Evolutionary conservation across 352 stramenopile genomes (phyloP), one percentile per base, ranked within the genome.

Genomic region (Phytophthora melonis): DNA sequence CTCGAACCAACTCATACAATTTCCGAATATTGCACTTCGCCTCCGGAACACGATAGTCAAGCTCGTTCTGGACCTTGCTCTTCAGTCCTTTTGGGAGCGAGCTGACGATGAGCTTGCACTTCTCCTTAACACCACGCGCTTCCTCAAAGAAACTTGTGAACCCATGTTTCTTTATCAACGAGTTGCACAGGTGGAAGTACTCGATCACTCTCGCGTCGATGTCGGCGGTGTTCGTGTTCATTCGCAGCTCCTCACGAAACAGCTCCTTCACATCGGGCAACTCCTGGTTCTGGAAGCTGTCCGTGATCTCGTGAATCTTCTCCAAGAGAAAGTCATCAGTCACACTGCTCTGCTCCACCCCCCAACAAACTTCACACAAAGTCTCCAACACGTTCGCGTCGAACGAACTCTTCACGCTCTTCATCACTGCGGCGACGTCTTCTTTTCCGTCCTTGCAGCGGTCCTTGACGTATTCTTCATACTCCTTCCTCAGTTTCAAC

Each of bases 401-500:
- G 36, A 75, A 63, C n/a, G 32, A 66, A 3, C 43, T 74, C 18
- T 74, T 74, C 1, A 66, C 60, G 43, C 67, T 69, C 54, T 57
- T 56, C 43, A 75, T 39, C 32, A 70, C 47, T 14, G 68, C 27
- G 6, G 7, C 34, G 13, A 63, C 18, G 16, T 67, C 68, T 45
- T 75, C 54, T 13, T 66, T 70, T 10, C 55, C 68, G 23, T 70
- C 61, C n/a, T 67, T 66, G 61, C 61, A 67, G 14, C 49, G 59
- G 5, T 70, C 61, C n/a, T 63, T 32, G 21, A 21, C 61, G 45
- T 58, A 45, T 8, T 75, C 55, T 25, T 63, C 68, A 21, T 70
- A 67, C 61, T 63, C 68, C 21, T 66, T 63, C 8, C 62, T 23
- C 1, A 60, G 19, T 18, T 75, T 75, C 27, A 68, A 21, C 49